These are phyloP conservation scores for Circinella minor DNA, from an alignment of 371 early-diverging fungal genomes.

Conservation along the genomic window DNA sequence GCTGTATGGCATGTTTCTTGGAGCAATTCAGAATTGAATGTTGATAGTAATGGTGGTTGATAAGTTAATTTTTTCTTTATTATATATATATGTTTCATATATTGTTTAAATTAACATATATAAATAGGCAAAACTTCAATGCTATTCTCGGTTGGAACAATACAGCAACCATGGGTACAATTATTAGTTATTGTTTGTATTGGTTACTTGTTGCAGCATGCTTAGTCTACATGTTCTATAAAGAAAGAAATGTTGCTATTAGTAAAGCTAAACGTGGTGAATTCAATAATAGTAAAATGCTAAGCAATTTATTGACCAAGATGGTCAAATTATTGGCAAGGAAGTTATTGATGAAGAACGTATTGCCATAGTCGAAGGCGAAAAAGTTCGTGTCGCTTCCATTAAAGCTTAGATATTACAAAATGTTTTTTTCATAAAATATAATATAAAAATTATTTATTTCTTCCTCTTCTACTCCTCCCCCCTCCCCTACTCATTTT, in stretches of 20 bases:
- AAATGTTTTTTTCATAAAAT: not conserved
- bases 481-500: no score
- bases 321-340: conserved; percentile 30
- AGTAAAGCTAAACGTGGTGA: conserved; percentile 30
- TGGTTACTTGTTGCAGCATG: conserved; percentile 65
- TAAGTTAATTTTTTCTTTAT: conserved; percentile 5
- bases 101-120: not conserved
- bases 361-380: not conserved
- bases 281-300: conserved; percentile 20
- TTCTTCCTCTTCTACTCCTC: not conserved
- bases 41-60: conserved; percentile 65
- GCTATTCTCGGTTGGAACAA: conserved; percentile 71
- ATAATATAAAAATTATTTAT: no score
- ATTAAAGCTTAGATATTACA: conserved; percentile 7
- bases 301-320: conserved; percentile 27
- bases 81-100: no score
- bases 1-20: conserved; percentile 51
- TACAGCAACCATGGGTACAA: conserved; percentile 71
- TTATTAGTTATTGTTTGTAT: conserved; percentile 74
- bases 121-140: conserved; percentile 25
- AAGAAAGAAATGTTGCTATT: conserved; percentile 33
- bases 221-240: conserved; percentile 54
- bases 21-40: conserved; percentile 47
- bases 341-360: conserved; percentile 6
- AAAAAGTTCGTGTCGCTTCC: not conserved